Evolutionary conservation across 2,329 filamentous ascomycete genomes (phyloP).

Genomic region (Monosporascus sp.): DNA sequence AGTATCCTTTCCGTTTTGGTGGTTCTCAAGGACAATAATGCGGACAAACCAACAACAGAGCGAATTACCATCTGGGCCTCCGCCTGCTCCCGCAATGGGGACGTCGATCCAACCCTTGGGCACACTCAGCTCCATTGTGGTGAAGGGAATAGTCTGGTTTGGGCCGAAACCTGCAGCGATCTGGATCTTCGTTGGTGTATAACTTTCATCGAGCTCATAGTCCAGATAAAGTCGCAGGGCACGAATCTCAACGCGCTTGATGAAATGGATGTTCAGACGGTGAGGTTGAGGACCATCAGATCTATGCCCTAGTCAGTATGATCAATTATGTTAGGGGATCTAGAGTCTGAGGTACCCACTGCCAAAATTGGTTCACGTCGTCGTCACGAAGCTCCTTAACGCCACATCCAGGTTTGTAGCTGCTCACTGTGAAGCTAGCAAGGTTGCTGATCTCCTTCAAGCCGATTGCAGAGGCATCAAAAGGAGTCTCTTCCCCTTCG

Average conservation of each 20-base stretch:
- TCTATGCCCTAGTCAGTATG: conserved; percentile 30
- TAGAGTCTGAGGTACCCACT: conserved; percentile 45
- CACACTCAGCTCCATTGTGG: conserved; percentile 69
- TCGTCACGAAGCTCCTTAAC: conserved; percentile 72
- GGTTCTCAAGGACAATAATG: conserved; percentile 88
- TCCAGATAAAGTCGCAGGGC: conserved; percentile 82
- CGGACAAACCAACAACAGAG: conserved; percentile 87
- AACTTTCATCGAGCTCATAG: conserved; percentile 89
- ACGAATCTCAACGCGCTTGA: conserved; percentile 74
- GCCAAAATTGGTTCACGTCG: conserved; percentile 71
- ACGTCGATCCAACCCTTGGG: conserved; percentile 91
- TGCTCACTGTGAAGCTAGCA: conserved; percentile 77
- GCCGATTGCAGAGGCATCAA: conserved; percentile 50
- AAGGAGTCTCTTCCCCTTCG: conserved; percentile 33
- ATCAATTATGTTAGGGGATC: not conserved
- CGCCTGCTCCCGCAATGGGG: conserved; percentile 50
- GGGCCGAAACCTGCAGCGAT: conserved; percentile 87
- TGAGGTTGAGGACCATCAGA: conserved; percentile 83
- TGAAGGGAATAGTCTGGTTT: conserved; percentile 87
- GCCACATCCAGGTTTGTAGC: conserved; percentile 73
- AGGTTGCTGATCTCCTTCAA: conserved; percentile 82
- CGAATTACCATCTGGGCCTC: conserved; percentile 62
- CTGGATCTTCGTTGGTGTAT: conserved; percentile 88
- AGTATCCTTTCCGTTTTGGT: conserved; percentile 99
- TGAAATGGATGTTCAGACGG: conserved; percentile 77